Conservation (phyloP, 352 stramenopile species). For the Plasmopara viticola region DNA sequence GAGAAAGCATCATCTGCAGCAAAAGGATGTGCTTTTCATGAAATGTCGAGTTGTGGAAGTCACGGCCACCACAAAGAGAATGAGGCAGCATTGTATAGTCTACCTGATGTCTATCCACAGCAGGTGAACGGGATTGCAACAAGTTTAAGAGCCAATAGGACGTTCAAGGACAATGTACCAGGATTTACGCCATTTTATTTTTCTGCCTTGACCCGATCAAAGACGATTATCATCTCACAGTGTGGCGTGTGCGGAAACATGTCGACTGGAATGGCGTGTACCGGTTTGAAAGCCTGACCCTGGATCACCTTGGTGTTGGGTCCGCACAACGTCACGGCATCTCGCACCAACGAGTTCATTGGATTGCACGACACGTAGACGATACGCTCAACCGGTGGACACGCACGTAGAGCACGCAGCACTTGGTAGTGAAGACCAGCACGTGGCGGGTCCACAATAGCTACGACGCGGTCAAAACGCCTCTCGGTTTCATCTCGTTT, state of each 20-base stretch:
- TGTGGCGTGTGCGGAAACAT: slow-evolving; percentile 98
- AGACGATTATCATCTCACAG: slow-evolving; percentile 98
- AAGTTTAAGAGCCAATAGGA: no score
- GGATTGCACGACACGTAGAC: slow-evolving; percentile 99
- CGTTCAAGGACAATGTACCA: no score
- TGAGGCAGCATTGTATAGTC: no score
- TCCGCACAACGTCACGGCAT: slow-evolving; percentile 87
- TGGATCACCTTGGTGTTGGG: slow-evolving; percentile 90
- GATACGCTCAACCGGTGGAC: slow-evolving; percentile 78
- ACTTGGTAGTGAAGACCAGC: slow-evolving; percentile 92
- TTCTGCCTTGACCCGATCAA: slow-evolving; percentile 76
- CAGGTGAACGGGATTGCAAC: no score
- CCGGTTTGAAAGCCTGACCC: slow-evolving; percentile 88
- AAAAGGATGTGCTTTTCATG: no score
- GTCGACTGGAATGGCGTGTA: slow-evolving; percentile 93
- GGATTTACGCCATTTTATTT: no score
- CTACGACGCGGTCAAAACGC: slow-evolving; percentile 80
- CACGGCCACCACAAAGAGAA: no score
- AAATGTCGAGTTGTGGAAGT: no score
- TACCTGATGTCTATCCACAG: no score
- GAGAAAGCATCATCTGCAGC: no score
- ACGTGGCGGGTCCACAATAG: slow-evolving; percentile 96
- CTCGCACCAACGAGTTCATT: slow-evolving; percentile 90
- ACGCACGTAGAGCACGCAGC: slow-evolving; percentile 79
- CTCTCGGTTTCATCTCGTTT: slow-evolving; percentile 51